phyloP scores from a whole-genome alignment of 495 filamentous ascomycete species.

The Terfezia claveryi region DNA sequence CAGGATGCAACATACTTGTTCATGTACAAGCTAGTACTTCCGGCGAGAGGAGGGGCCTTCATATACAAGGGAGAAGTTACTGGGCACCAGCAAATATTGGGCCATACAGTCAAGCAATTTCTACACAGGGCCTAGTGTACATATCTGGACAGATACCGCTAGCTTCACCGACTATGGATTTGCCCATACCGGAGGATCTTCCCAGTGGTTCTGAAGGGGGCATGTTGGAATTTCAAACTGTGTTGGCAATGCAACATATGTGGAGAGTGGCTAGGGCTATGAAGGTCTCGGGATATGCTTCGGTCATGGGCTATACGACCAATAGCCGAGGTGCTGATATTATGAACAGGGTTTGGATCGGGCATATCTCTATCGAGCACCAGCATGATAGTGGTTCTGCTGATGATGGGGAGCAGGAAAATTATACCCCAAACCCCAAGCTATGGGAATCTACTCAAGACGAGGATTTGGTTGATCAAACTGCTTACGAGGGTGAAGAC shows the following conservation, averaged over 20 bases:
- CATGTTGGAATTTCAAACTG: constrained; percentile 11
- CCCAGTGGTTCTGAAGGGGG: constrained; percentile 20
- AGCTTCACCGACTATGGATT: constrained; percentile 57
- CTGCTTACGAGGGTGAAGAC: constrained; percentile 13
- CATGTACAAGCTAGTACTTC: constrained; percentile 22
- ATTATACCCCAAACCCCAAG: constrained; percentile 1
- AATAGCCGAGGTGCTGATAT: constrained; percentile 19
- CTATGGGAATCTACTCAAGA: no score
- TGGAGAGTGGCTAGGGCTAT: constrained; percentile 59
- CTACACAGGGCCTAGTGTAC: constrained; percentile 21
- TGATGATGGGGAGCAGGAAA: constrained; percentile 12
- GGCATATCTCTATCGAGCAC: constrained; percentile 22
- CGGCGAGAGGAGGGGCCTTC: constrained; percentile 32
- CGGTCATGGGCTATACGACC: constrained; percentile 26
- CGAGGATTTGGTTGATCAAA: no score
- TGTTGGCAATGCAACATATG: constrained; percentile 67
- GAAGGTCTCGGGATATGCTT: constrained; percentile 49
- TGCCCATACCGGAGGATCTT: constrained; percentile 19
- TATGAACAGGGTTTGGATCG: constrained; percentile 31
- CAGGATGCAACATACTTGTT: constrained; percentile 32
- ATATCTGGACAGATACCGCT: constrained; percentile 87
- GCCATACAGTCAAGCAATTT: constrained; percentile 83
- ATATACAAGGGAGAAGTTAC: constrained; percentile 84
- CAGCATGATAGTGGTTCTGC: constrained; percentile 7
- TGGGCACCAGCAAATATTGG: constrained; percentile 98